Conservation (phyloP, 305 asterid genomes). For the Fraxinus velutina region DNA sequence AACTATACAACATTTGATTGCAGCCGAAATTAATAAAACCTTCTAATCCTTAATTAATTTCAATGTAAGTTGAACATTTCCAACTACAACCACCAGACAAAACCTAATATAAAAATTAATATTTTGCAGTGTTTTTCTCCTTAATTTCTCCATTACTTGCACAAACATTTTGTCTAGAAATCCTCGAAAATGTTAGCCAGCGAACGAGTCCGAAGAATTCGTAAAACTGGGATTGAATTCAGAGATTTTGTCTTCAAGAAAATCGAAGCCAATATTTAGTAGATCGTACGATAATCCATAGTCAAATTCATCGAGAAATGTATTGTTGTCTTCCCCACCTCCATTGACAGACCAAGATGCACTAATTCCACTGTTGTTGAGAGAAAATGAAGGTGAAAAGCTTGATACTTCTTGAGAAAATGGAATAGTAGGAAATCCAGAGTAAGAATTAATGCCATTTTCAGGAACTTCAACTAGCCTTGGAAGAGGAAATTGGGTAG, state of each 20-base stretch:
- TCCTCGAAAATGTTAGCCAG: constrained; percentile 3
- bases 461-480: constrained; percentile 27
- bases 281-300: background rate
- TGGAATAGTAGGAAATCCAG: background rate
- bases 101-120: background rate
- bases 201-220: background rate
- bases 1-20: background rate
- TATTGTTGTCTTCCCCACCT: constrained; percentile 21
- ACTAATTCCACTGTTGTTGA: constrained; percentile 17
- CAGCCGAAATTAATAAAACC: background rate
- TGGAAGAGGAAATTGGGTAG: constrained; percentile 26
- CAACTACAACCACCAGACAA: background rate
- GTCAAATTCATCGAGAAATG: constrained; percentile 20
- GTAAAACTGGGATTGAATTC: background rate
- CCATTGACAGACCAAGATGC: constrained; percentile 21
- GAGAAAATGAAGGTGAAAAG: constrained; percentile 22
- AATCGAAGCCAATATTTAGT: constrained; percentile 5
- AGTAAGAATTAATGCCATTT: constrained; percentile 14
- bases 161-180: background rate
- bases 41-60: background rate
- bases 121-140: background rate
- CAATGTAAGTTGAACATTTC: background rate
- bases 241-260: constrained; percentile 6
- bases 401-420: constrained; percentile 25
- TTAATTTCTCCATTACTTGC: background rate